These are phyloP conservation scores for Pelargonium cotyledonis DNA, from an alignment of 441 rosid genomes.

Conservation along the genomic window DNA sequence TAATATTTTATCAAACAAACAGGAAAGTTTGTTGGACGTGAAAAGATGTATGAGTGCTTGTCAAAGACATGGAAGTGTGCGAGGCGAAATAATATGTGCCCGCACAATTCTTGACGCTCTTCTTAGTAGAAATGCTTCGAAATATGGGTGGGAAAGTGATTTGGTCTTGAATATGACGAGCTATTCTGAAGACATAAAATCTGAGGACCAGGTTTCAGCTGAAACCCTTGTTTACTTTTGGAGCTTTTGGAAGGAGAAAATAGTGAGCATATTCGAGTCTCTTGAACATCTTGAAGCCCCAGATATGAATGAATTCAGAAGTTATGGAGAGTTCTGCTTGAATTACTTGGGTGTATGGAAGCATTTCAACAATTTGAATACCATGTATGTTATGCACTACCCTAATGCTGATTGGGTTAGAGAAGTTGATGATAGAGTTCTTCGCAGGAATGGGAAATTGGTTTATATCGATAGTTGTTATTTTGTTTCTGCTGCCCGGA, in stretches of 20 bases:
- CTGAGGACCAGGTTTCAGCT: conserved; percentile 16
- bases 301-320: conserved; percentile 14
- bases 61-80: conserved; percentile 22
- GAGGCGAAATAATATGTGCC: conserved; percentile 35
- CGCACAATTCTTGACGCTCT: conserved; percentile 42
- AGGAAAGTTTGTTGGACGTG: conserved; percentile 20
- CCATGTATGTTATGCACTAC: conserved; percentile 27
- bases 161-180: conserved; percentile 19
- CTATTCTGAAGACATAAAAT: conserved; percentile 20
- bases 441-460: conserved; percentile 15
- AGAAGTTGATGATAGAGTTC: conserved; percentile 13
- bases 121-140: conserved; percentile 17
- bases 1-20: conserved; percentile 25
- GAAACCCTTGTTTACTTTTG: conserved; percentile 36
- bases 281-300: conserved; percentile 19
- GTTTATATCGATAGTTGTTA: conserved; percentile 22
- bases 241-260: conserved; percentile 36
- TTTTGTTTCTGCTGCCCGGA: conserved; percentile 30
- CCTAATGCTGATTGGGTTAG: conserved; percentile 32
- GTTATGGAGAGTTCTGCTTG: conserved; percentile 38
- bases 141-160: conserved; percentile 31
- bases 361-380: conserved; percentile 14
- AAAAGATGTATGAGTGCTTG: conserved; percentile 25
- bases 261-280: conserved; percentile 27
- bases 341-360: conserved; percentile 37